Evolutionary conservation across 192 early-diverging fungal genomes (phyloP).

Genomic region (Haplosporangium gracile): DNA sequence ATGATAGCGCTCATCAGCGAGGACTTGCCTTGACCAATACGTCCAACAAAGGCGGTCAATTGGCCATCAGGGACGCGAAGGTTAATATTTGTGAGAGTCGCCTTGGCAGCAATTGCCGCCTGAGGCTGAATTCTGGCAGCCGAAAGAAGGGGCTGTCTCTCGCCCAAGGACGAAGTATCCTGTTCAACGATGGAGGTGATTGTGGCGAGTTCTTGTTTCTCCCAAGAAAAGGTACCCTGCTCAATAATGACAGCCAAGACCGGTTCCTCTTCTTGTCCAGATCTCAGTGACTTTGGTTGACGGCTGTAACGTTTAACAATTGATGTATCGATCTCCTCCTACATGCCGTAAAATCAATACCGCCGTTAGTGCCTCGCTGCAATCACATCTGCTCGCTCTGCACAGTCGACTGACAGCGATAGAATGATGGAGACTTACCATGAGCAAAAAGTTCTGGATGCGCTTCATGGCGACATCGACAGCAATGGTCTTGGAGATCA

Average conservation of each 20-base stretch:
- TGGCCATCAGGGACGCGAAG: constrained; percentile 48
- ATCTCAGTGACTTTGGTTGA: background rate
- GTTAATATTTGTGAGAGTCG: constrained; percentile 46
- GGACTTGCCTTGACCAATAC: constrained; percentile 78
- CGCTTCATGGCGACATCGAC: constrained; percentile 69
- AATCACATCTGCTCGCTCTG: too few species aligned
- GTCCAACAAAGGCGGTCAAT: constrained; percentile 37
- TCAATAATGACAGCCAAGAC: constrained; percentile 26
- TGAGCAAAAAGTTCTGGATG: constrained; percentile 59
- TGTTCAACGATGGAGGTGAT: background rate
- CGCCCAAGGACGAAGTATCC: background rate
- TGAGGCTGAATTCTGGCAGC: background rate
- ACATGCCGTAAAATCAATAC: background rate
- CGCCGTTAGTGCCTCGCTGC: background rate
- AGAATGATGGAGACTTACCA: background rate
- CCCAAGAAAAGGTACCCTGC: constrained; percentile 38
- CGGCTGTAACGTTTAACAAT: constrained; percentile 35
- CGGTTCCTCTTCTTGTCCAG: background rate
- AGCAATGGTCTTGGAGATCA: constrained; percentile 66
- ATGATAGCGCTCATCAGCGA: constrained; percentile 78
- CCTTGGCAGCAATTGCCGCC: background rate
- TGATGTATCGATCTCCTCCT: constrained; percentile 44
- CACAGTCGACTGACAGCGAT: too few species aligned
- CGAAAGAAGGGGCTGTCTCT: constrained; percentile 31
- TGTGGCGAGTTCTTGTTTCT: constrained; percentile 16